Evolutionary conservation across 352 stramenopile species (phyloP), one percentile per base, ranked within the genome.

Genomic region (Globisporangium carolinianum): DNA sequence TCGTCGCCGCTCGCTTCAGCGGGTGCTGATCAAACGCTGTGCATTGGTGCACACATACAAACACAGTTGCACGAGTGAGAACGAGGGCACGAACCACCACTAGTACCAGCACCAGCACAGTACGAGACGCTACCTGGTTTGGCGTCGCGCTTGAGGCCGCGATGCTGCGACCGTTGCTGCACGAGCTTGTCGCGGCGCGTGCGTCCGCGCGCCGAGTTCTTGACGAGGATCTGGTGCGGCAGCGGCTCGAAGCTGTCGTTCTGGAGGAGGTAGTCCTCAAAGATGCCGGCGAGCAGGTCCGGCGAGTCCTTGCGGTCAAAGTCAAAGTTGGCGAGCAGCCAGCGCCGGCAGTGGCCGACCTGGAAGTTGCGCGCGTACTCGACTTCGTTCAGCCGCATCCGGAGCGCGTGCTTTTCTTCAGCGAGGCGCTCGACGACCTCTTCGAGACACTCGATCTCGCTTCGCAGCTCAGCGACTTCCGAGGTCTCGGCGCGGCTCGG

Each of bases 271-370:
- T 84, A 84, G 61, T 74, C 71, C 52, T 84, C 74, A 49, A 84
- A 75, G 55, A 84, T 78, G 14, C 62, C 62, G 5, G 67, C 69
- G 18, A 84, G 57, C 48, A 79, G 68, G 55, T 71, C 71, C 15
- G 74, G 64, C 4, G 69, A 71, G 63, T 84, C 74, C 47, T 77
- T 77, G 47, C 75, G 72, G 53, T 84, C 75, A 51, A 84, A 84
- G 38, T 81, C 74, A 62, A 67, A 84, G 61, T 84, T 84, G 55
- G 48, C 58, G 12, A 61, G 58, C 42, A 84, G 65, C 74, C 74
- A 84, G 49, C 75, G 75, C 52, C 75, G 72, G 65, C 74, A 84
- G 52, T 84, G 65, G 0, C 46, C 61, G 32, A 72, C 45, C 47
- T 68, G 63, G 49, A 84, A 84, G 57, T 64, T 61, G 36, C 68